Evolutionary conservation across 306 rosid species (phyloP).

Genomic region (Vigna unguiculata): DNA sequence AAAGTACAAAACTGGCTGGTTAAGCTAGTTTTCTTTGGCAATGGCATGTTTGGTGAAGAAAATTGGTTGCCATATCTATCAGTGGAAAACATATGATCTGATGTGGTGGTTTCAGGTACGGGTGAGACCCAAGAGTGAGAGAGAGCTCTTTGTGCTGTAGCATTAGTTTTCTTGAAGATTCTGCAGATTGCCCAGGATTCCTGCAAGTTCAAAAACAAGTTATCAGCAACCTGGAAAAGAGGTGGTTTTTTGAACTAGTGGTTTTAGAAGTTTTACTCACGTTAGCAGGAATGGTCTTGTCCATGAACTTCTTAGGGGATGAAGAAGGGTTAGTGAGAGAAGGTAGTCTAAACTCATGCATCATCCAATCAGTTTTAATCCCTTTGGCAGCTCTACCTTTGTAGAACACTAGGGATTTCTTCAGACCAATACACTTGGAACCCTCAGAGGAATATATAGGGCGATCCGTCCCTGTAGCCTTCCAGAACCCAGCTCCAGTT

Average conservation of each 20-base stretch:
- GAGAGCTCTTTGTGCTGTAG: slow-evolving; percentile 76
- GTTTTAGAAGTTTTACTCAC: slow-evolving; percentile 48
- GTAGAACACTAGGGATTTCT: slow-evolving; percentile 93
- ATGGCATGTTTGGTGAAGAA: slow-evolving; percentile 47
- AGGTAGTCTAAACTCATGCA: slow-evolving; percentile 95
- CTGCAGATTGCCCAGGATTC: slow-evolving; percentile 99
- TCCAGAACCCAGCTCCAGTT: slow-evolving; percentile 95
- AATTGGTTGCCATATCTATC: slow-evolving; percentile 45
- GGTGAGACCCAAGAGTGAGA: slow-evolving; percentile 81
- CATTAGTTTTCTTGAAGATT: slow-evolving; percentile 86
- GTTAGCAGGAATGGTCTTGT: slow-evolving; percentile 68
- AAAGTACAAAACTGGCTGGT: slow-evolving; percentile 48
- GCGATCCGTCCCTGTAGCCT: slow-evolving; percentile 93
- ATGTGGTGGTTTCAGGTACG: slow-evolving; percentile 56
- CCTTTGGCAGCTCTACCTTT: slow-evolving; percentile 94
- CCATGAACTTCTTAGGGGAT: slow-evolving; percentile 54
- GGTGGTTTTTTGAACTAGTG: background rate
- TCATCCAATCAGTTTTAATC: slow-evolving; percentile 95
- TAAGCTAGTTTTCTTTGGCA: slow-evolving; percentile 52
- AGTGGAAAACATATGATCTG: slow-evolving; percentile 46
- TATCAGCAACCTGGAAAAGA: background rate
- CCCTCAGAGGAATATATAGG: slow-evolving; percentile 89
- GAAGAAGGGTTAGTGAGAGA: slow-evolving; percentile 61
- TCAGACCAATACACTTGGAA: slow-evolving; percentile 81
- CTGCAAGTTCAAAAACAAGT: slow-evolving; percentile 52